Evolutionary conservation across 257 asterid genomes (phyloP).

Genomic region (Vinca minor): DNA sequence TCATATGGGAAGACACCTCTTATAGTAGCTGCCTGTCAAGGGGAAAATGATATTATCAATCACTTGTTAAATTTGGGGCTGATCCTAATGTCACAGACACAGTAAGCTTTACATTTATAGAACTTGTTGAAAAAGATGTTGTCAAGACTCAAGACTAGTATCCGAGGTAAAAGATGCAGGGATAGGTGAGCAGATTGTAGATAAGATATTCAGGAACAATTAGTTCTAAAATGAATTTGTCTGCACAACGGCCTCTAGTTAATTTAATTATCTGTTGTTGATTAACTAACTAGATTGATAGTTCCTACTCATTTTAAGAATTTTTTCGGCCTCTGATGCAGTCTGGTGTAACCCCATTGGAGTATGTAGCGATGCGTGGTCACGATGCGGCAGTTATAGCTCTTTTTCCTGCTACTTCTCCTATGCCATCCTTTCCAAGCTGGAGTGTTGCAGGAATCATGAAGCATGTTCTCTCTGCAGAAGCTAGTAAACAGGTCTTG

Average conservation of each 20-base stretch:
- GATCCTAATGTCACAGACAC: constrained; percentile 4
- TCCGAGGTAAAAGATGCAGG: no score
- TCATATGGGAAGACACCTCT: no score
- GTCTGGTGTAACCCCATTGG: constrained; percentile 12
- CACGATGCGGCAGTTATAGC: neutral
- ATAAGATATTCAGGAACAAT: no score
- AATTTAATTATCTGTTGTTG: neutral
- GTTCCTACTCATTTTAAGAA: no score
- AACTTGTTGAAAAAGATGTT: no score
- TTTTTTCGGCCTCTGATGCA: neutral
- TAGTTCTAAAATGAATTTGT: neutral
- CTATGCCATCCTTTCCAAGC: constrained; percentile 12
- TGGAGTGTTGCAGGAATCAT: constrained; percentile 55
- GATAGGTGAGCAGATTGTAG: no score
- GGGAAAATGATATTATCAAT: no score
- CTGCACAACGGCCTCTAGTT: neutral
- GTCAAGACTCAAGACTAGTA: no score
- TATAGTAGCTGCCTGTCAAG: no score
- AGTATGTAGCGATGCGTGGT: constrained; percentile 1
- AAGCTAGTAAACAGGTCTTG: constrained; percentile 16
- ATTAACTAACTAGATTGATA: neutral
- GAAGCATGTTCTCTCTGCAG: constrained; percentile 12
- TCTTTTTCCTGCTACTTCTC: constrained; percentile 25
- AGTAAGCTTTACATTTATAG: no score
- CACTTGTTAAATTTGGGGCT: no score